Evolutionary conservation across 176 grass and related monocot species (phyloP), one percentile per base, ranked within the genome.

Genomic region (Elymus sibiricus): DNA sequence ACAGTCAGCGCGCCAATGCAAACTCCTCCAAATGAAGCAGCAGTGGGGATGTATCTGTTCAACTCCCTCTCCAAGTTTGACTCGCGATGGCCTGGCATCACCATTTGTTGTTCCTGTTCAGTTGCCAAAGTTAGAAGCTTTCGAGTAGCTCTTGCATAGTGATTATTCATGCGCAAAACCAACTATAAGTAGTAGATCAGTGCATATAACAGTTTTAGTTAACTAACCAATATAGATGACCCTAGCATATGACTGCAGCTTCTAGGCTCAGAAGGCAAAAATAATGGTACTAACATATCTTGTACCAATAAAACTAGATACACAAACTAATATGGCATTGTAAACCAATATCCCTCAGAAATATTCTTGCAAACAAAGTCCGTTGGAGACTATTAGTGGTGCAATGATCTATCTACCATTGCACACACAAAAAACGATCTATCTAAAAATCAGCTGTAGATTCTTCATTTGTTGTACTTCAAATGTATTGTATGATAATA

Each of bases 41-140:
- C 95, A 15, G 95, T 98, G 29, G 95, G 95, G 76, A 98, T 98
- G 80, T 98, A 98, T 65, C 93, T 46, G 86, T 98, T 98, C 78
- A 98, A 77, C 79, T 95, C 96, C 86, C 89, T 92, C 91, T 98
- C 93, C 81, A 98, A 71, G 82, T 98, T 98, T 1, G 93, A 98
- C 74, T 98, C 96, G 11, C 96, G 90, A 60, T 98, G 96, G 39
- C 96, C 93, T 15, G 96, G 96, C 93, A 98, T 98, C 47, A 98
- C 96, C 96, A 98, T 98, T 98, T 98, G 96, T 98, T 98, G 93
- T 58, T 98, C 93, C 96, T 98, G 77, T 76, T 56, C 32, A 70
- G 63, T 73, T n/a, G 32, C 3, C 46, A 73, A 40, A 75, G 55
- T 60, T 42, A 73, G 15, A 9, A 74, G 49, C 24, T 68, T 39